Evolutionary conservation across 2,329 filamentous ascomycete genomes (phyloP), one percentile per base, ranked within the genome.

Genomic region (Corniculantispora saksenae): DNA sequence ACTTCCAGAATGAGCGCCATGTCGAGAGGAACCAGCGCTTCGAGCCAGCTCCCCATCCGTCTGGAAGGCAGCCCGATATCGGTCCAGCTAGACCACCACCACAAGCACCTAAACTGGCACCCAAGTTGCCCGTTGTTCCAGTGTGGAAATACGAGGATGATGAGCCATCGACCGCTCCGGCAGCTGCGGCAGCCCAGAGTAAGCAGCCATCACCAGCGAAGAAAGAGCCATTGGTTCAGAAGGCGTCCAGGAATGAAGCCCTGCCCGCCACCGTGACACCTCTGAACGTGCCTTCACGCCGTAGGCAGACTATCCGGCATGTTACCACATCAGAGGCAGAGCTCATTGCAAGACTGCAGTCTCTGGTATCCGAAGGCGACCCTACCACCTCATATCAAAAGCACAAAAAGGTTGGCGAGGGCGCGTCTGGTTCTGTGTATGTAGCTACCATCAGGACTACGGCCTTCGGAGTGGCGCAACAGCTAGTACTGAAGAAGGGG

Each of bases 401-500:
- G 83, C 95, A 98, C 80, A 97, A 97, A 86, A 99, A 99, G 85
- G 98, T 99, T 77, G 95, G 95, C 23, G 95, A 99, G 78, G 95
- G 95, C 79, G 95, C 95, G 63, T 98, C 95, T 66, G 95, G 95
- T 65, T 98, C 94, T n/a, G 95, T 99, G 53, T 99, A 99, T 74
- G 94, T 99, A 68, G 95, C 95, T 68, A 95, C 96, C 74, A 92
- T 99, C 68, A 95, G 95, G 77, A 91, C 97, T 74, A 89, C 86
- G 63, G 92, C 94, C 1, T 85, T 88, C n/a, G 96, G 93, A 15
- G 87, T 92, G 69, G 94, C 94, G 27, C 87, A 89, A 66, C 88
- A 93, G 62, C 81, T 97, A 45, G 85, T 97, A 67, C 88, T 91
- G 50, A 87, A 89, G 69, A 91, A 95, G 73, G 94, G 93, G 13